Evolutionary conservation across 805 yeast species (phyloP).

Genomic region (Candida boleticola): DNA sequence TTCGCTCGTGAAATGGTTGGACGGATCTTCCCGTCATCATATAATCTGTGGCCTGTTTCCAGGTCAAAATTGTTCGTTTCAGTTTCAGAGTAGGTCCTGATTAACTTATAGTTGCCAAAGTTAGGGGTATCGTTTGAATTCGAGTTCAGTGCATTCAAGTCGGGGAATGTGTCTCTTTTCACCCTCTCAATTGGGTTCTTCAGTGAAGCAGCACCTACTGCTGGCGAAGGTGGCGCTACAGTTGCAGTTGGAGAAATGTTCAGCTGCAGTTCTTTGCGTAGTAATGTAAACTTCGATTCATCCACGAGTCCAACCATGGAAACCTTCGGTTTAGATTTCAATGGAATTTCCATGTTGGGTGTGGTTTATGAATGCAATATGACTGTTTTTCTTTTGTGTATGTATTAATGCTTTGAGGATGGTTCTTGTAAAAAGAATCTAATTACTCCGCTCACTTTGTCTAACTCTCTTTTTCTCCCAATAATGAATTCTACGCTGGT

Average conservation of each 20-base stretch:
- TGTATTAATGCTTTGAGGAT: no score
- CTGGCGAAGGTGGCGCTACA: not conserved
- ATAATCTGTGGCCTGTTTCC: slow-evolving; percentile 52
- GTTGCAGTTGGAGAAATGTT: not conserved
- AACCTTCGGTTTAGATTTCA: slow-evolving; percentile 39
- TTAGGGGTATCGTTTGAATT: not conserved
- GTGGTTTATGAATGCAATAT: no score
- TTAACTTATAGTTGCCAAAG: slow-evolving; percentile 26
- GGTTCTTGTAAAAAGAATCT: no score
- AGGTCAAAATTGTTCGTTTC: slow-evolving; percentile 61
- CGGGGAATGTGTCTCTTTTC: slow-evolving; percentile 1
- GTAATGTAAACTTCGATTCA: slow-evolving; percentile 15
- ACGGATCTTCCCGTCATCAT: slow-evolving; percentile 52
- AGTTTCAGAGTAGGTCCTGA: slow-evolving; percentile 62
- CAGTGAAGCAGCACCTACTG: not conserved
- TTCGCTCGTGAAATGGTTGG: slow-evolving; percentile 30
- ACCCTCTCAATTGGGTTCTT: slow-evolving; percentile 5
- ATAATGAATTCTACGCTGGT: no score
- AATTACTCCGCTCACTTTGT: no score
- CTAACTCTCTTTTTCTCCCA: no score
- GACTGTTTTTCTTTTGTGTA: not conserved
- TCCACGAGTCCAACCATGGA: slow-evolving; percentile 30
- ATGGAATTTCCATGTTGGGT: slow-evolving; percentile 37
- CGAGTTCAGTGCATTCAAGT: not conserved
- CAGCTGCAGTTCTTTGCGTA: not conserved